phyloP scores from a whole-genome alignment of 805 yeast genomes.

The Wickerhamiella sergipiensis region DNA sequence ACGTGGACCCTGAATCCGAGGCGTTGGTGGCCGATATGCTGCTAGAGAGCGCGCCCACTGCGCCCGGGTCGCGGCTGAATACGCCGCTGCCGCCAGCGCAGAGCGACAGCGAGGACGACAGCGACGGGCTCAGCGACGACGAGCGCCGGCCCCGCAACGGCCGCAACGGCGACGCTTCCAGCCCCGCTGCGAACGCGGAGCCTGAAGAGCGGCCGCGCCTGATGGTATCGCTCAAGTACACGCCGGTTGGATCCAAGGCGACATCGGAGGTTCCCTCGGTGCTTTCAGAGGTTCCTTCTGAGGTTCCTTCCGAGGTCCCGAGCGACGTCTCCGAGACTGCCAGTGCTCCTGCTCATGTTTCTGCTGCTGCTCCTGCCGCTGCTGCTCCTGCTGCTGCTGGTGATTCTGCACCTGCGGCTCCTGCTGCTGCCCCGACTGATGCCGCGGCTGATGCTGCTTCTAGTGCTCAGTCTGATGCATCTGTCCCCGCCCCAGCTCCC shows the following conservation, averaged over 20 bases:
- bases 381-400: too few species aligned
- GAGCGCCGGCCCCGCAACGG: background rate
- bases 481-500: too few species aligned
- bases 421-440: too few species aligned
- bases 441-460: too few species aligned
- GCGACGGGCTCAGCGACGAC: background rate
- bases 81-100: background rate
- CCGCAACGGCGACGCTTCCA: background rate
- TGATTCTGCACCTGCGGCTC: too few species aligned
- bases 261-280: background rate
- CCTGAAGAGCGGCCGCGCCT: background rate
- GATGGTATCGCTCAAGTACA: background rate
- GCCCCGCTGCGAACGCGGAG: too few species aligned
- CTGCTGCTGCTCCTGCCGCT: too few species aligned
- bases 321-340: background rate
- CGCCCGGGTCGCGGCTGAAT: background rate
- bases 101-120: background rate
- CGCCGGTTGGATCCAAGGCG: background rate
- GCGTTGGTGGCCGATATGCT: constrained; percentile 27
- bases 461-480: too few species aligned
- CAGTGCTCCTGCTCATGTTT: too few species aligned
- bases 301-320: background rate
- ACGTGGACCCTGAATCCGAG: constrained; percentile 25
- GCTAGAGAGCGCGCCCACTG: constrained; percentile 13
- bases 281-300: background rate